Conservation (phyloP, 805 yeast genomes). For the Lipomyces mesembrius region DNA sequence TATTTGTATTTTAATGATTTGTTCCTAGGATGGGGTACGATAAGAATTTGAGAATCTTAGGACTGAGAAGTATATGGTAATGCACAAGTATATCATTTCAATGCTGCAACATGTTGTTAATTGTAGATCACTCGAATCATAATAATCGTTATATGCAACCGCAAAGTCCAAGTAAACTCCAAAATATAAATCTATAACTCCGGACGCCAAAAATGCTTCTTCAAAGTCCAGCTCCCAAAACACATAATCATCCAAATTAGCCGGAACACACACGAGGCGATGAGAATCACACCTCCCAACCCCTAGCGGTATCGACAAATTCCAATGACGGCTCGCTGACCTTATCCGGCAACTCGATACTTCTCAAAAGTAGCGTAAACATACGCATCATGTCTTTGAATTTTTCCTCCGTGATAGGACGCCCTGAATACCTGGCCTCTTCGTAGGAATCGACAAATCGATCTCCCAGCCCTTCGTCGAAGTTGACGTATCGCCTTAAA, state of each 20-base stretch:
- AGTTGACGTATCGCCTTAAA: slow-evolving; percentile 41
- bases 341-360: slow-evolving; percentile 18
- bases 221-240: not conserved
- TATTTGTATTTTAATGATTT: not conserved
- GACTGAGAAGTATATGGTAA: not conserved
- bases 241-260: not conserved
- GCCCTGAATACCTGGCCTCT: slow-evolving; percentile 66
- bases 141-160: not conserved
- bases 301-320: slow-evolving; percentile 11
- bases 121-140: not conserved
- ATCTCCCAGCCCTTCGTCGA: slow-evolving; percentile 38
- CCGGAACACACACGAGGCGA: not conserved
- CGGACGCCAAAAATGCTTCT: not conserved
- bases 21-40: not conserved
- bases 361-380: slow-evolving; percentile 28
- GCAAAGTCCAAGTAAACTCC: not conserved
- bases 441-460: slow-evolving; percentile 65
- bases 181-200: not conserved
- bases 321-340: not conserved
- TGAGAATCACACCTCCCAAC: not conserved
- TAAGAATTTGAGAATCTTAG: not conserved
- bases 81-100: not conserved
- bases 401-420: slow-evolving; percentile 60
- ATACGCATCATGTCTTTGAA: slow-evolving; percentile 60
- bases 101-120: not conserved